Evolutionary conservation across 192 early-diverging fungal species (phyloP).

Genomic region (Entomortierella beljakovae): DNA sequence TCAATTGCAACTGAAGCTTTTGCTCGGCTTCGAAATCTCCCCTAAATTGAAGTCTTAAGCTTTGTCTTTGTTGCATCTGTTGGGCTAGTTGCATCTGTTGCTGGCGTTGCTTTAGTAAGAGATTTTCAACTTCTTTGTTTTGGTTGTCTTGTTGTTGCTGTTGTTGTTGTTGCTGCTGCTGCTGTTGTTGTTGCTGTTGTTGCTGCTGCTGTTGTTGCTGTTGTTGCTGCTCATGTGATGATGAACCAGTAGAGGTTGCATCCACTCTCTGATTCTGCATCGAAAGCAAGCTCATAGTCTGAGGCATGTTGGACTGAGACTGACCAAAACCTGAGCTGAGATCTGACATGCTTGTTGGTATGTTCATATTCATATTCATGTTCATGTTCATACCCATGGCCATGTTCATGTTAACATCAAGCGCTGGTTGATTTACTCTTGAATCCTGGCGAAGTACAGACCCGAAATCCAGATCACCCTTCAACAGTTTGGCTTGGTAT

Average conservation of each 20-base stretch:
- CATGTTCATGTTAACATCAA: constrained; percentile 30
- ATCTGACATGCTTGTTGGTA: constrained; percentile 12
- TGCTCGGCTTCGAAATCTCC: constrained; percentile 37
- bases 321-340: constrained; percentile 13
- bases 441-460: neutral
- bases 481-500: constrained; percentile 39
- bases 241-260: neutral
- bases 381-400: constrained; percentile 23
- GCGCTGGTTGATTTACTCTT: neutral
- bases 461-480: constrained; percentile 37
- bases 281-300: constrained; percentile 39
- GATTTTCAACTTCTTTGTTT: neutral
- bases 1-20: constrained; percentile 31
- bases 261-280: constrained; percentile 16
- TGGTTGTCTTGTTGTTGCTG: neutral
- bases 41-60: constrained; percentile 29
- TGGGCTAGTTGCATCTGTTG: constrained; percentile 34
- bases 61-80: constrained; percentile 38
- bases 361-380: constrained; percentile 32
- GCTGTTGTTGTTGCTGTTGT: constrained; percentile 9
- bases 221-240: constrained; percentile 2
- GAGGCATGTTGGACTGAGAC: constrained; percentile 15
- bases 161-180: constrained; percentile 19
- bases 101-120: constrained; percentile 21
- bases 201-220: constrained; percentile 12